Conservation (phyloP, 257 asterid genomes). For the Forsythia viridissima region DNA sequence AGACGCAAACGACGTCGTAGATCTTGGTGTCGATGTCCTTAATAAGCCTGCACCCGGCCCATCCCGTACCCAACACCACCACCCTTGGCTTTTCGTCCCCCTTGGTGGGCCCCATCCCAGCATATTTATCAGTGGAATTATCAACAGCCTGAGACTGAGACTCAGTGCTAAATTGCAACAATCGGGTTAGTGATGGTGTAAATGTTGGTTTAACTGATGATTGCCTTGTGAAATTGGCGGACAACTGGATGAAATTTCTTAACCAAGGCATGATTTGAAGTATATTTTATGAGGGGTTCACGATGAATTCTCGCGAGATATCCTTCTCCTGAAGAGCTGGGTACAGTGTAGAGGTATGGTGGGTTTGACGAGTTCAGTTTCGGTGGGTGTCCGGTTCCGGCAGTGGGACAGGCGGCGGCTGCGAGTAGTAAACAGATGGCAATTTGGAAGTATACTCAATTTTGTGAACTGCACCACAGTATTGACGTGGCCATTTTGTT, state of each 20-base stretch:
- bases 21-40: conserved; percentile 72
- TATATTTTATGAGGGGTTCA: not conserved
- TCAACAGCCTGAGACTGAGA: conserved; percentile 9
- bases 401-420: not conserved
- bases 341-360: not conserved
- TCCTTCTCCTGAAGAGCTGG: not conserved
- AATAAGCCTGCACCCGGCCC: conserved; percentile 96
- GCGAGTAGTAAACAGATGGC: not conserved
- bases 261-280: conserved; percentile 69
- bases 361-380: not conserved
- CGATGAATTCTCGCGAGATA: not conserved
- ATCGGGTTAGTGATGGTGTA: conserved; percentile 43
- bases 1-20: conserved; percentile 84
- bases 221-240: conserved; percentile 37
- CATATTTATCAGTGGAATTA: conserved; percentile 8
- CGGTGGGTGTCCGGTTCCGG: not conserved
- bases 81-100: conserved; percentile 86
- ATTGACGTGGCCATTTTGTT: too few relatives aligned
- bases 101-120: conserved; percentile 65
- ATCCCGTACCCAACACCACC: conserved; percentile 93
- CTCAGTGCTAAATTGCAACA: conserved; percentile 50
- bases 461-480: not conserved
- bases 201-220: conserved; percentile 28
- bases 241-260: conserved; percentile 62
- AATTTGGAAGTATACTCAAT: not conserved